Base-by-base conservation (phyloP, 371 early-diverging fungal species). In the Mortierella sp. region DNA sequence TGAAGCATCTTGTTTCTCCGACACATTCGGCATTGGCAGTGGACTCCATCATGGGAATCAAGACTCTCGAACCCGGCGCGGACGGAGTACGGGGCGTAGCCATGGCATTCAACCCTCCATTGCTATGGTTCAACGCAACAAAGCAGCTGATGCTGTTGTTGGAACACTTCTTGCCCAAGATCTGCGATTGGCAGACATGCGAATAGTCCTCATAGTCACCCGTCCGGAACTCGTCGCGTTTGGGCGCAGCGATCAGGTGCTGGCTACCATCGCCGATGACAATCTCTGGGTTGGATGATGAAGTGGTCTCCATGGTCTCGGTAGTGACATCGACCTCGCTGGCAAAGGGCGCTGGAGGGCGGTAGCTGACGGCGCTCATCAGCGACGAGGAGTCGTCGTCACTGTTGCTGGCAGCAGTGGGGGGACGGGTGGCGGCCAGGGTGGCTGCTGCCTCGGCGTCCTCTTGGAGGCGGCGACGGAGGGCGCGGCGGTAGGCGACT, bases 61-160 rank as follows among this genome's bases (percentile, higher is more conserved):
- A 66, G 34, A 19, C 61, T 19, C 10, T 58, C 6, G 73, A 52
- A 16, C 34, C 47, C 41, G 26, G 13, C 6, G 52, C 19, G 26
- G 78, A 55, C 2, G 70, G 68, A 14, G 70, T 58, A 5, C 79
- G 73, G 1, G 50, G 52, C 1, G 69, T 64, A 2, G 77, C 81
- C 2, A 71, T 45, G 4, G 72, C 66, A 8, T 31, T 64, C 29
- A 82, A 52, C 6, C 83, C 83, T 6, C 63, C 83, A 37, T 77
- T 71, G 14, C 83, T 70, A 64, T 78, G 66, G 64, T 82, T 82
- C 70, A 82, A 43, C 26, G 75, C 83, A 7, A 78, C 83, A 44
- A 82, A 82, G 53, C 83, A 78, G 64, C 79, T 75, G 40, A 82
- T 82, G 47, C 76, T 73, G 40, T 82, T 78, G 58, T 82, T 82